Evolutionary conservation across 2,329 filamentous ascomycete genomes (phyloP).

Genomic region (Paraphoma sp.): DNA sequence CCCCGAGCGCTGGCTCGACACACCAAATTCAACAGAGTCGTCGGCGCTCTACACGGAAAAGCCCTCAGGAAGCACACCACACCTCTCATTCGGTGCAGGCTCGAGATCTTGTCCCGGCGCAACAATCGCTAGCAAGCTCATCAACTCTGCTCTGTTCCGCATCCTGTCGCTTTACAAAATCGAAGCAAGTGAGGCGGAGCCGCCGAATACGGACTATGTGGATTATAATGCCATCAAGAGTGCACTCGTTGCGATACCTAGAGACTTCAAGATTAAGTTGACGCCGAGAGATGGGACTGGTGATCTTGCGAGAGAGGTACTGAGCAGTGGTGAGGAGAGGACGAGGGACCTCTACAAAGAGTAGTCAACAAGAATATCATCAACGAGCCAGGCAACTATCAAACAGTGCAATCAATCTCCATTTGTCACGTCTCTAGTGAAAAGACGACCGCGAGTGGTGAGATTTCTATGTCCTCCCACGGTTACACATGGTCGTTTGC

Average conservation of each 20-base stretch:
- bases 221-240: constrained; percentile 68
- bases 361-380: background rate
- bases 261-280: constrained; percentile 65
- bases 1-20: constrained; percentile 56
- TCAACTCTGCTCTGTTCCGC: constrained; percentile 59
- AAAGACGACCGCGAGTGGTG: background rate
- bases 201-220: constrained; percentile 67
- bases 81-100: constrained; percentile 61
- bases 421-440: background rate
- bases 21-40: background rate
- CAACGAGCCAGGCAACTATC: too few species aligned
- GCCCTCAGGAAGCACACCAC: constrained; percentile 35
- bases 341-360: constrained; percentile 58
- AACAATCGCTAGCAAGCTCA: constrained; percentile 57
- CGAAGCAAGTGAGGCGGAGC: constrained; percentile 55
- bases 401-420: background rate
- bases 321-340: constrained; percentile 52
- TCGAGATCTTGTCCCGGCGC: constrained; percentile 61
- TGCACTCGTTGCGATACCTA: constrained; percentile 65
- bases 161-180: constrained; percentile 59
- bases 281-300: constrained; percentile 55
- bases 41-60: constrained; percentile 14
- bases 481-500: background rate
- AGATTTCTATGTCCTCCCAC: background rate
- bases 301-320: constrained; percentile 46